phyloP scores from a whole-genome alignment of 2,329 filamentous ascomycete species.

The Fusarium torulosum region DNA sequence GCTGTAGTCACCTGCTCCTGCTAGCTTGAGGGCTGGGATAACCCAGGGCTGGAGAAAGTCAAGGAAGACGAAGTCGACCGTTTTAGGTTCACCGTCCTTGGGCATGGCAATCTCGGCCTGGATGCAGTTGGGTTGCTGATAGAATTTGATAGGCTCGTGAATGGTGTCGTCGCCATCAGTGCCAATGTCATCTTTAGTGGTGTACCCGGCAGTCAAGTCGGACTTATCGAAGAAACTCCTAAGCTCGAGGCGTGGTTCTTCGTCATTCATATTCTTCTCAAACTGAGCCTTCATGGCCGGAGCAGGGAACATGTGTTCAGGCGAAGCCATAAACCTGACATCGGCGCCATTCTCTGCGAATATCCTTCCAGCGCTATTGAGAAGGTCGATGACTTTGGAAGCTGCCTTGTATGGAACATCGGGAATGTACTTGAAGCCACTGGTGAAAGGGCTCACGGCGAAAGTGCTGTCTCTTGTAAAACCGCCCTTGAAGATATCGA shows the following conservation, averaged over 20 bases:
- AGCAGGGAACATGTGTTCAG: conserved; percentile 56
- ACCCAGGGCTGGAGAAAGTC: conserved; percentile 92
- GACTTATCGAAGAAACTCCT: conserved; percentile 51
- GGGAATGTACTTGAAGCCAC: conserved; percentile 79
- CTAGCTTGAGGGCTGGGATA: conserved; percentile 76
- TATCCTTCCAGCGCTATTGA: conserved; percentile 69
- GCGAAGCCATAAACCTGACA: conserved; percentile 62
- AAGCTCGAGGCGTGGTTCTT: conserved; percentile 50
- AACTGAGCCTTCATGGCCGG: conserved; percentile 32
- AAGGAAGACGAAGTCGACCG: conserved; percentile 89
- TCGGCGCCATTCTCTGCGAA: conserved; percentile 56
- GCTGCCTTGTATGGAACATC: conserved; percentile 85
- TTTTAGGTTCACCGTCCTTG: conserved; percentile 69
- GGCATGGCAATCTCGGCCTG: conserved; percentile 76
- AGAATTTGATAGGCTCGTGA: conserved; percentile 80
- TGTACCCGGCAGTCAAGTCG: conserved; percentile 78
- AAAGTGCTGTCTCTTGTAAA: conserved; percentile 92
- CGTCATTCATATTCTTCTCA: conserved; percentile 33
- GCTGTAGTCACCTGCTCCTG: conserved; percentile 62
- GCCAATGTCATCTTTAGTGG: conserved; percentile 86
- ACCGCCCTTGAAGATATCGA: conserved; percentile 92
- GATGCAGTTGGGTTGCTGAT: conserved; percentile 85
- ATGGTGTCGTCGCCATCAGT: conserved; percentile 90
- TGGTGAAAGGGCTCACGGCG: conserved; percentile 89
- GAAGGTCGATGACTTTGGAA: conserved; percentile 71